phyloP scores from a whole-genome alignment of 352 stramenopile species.

The Ochromonadaceae sp. region DNA sequence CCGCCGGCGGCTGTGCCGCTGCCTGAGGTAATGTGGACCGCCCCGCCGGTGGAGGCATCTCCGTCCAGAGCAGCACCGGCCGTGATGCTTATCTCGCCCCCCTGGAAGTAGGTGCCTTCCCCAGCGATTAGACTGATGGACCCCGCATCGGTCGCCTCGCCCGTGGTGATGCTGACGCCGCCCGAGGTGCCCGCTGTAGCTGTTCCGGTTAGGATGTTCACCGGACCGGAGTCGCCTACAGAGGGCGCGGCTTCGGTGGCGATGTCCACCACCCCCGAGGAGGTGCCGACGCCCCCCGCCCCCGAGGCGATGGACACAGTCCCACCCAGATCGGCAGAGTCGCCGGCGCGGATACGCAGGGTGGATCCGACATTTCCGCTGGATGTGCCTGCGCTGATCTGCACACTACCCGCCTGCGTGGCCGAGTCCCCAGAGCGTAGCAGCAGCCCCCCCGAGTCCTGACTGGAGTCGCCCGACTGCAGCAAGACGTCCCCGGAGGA shows the following conservation, averaged over 20 bases:
- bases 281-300: conserved; percentile 31
- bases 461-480: conserved; percentile 38
- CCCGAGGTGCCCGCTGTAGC: conserved; percentile 38
- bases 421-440: conserved; percentile 47
- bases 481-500: conserved; percentile 43
- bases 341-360: conserved; percentile 25
- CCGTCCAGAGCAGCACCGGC: conserved; percentile 19
- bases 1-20: neutral
- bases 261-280: too few species aligned
- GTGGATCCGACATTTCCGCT: conserved; percentile 34
- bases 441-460: conserved; percentile 47
- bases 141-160: neutral
- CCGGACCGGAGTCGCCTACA: too few species aligned
- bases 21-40: conserved; percentile 1
- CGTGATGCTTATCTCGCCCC: conserved; percentile 24
- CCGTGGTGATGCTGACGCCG: too few species aligned
- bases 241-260: too few species aligned
- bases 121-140: conserved; percentile 21
- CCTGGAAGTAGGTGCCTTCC: neutral
- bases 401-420: conserved; percentile 42
- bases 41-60: conserved; percentile 19
- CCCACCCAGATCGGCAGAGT: conserved; percentile 7
- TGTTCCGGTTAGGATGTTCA: conserved; percentile 36
- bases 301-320: neutral
- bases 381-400: conserved; percentile 38